Evolutionary conservation across 495 filamentous ascomycete species (phyloP), one percentile per base, ranked within the genome.

Genomic region (Lasiosphaeriaceae sp.): DNA sequence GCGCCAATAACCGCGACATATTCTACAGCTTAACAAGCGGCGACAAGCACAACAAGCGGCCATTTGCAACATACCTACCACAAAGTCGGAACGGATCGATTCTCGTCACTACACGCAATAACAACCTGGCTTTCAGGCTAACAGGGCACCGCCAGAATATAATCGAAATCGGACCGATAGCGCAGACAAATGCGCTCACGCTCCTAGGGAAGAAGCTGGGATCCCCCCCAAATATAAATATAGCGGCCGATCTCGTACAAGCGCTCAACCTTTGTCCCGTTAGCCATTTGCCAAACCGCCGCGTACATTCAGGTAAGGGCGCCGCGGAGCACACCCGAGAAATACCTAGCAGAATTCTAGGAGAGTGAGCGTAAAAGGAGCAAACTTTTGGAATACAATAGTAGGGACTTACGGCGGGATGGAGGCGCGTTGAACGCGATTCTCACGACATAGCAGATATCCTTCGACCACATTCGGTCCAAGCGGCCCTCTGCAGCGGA

Each of bases 251-350:
- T 29, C 70, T 80, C 2, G 60, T 67, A 16, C 52, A 53, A 24
- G 66, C 63, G 24, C 71, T 82, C 3, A 75, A 77, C 17, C 69
- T 56, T n/a, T 70, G 82, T 57, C 77, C n/a, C n/a, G n/a, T n/a
- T n/a, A n/a, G n/a, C n/a, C n/a, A n/a, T n/a, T n/a, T n/a, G n/a
- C n/a, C n/a, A n/a, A n/a, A n/a, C n/a, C n/a, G n/a, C n/a, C n/a
- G n/a, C n/a, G n/a, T n/a, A n/a, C n/a, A n/a, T n/a, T n/a, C n/a
- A n/a, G n/a, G n/a, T n/a, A n/a, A n/a, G n/a, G n/a, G n/a, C n/a
- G n/a, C n/a, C n/a, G n/a, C n/a, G n/a, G n/a, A n/a, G n/a, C n/a
- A n/a, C n/a, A n/a, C n/a, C n/a, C n/a, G n/a, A 55, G 56, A 70
- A 68, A 49, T 80, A 83, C 55, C 57, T 80, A 0, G 37, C 68